Evolutionary conservation across 2,329 filamentous ascomycete species (phyloP).

Genomic region (Fonsecaea pedrosoi): DNA sequence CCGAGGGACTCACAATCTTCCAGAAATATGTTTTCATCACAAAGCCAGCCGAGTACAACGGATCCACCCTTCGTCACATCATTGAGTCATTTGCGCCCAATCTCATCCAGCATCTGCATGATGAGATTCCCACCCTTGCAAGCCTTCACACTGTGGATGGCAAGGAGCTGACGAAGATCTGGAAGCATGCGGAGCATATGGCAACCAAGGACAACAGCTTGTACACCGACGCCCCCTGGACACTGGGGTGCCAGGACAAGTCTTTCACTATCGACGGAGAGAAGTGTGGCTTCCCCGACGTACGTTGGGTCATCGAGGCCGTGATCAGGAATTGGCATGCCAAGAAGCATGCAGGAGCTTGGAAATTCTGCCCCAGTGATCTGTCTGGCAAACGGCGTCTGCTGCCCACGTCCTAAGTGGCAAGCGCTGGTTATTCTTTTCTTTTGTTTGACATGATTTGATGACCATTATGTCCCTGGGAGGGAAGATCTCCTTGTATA

Average conservation of each 20-base stretch:
- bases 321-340: constrained; percentile 36
- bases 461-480: constrained; percentile 8
- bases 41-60: constrained; percentile 37
- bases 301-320: constrained; percentile 25
- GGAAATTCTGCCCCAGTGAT: constrained; percentile 38
- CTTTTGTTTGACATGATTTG: constrained; percentile 11
- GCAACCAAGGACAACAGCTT: constrained; percentile 26
- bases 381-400: constrained; percentile 30
- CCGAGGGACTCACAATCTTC: constrained; percentile 37
- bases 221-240: constrained; percentile 34
- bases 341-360: constrained; percentile 34
- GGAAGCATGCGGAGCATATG: constrained; percentile 34
- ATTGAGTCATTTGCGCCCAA: constrained; percentile 38
- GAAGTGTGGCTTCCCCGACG: constrained; percentile 26
- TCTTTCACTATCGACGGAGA: constrained; percentile 37
- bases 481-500: constrained; percentile 1
- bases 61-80: constrained; percentile 35
- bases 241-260: constrained; percentile 39
- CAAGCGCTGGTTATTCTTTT: neutral
- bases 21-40: constrained; percentile 37
- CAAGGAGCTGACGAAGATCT: constrained; percentile 36
- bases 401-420: constrained; percentile 18
- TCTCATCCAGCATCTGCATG: constrained; percentile 41
- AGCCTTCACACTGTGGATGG: constrained; percentile 36
- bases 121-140: constrained; percentile 39